Evolutionary conservation across 306 rosid genomes (phyloP), one percentile per base, ranked within the genome.

Genomic region (Sphenostylis stenocarpa): DNA sequence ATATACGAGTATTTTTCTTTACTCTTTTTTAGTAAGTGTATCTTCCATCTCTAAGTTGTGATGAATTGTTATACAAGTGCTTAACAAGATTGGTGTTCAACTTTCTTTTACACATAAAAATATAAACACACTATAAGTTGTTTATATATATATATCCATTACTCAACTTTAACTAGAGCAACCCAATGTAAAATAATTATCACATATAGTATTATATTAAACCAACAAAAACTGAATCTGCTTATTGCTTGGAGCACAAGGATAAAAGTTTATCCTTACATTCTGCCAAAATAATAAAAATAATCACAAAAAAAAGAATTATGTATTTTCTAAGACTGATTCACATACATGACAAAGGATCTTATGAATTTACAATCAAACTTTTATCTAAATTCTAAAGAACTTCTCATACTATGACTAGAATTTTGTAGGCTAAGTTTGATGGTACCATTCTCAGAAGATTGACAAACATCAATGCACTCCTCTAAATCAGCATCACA

Each of bases 401-500:
- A 47, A 66, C 26, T 85, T 49, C 79, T 67, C 34, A 28, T 31
- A 68, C 29, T 23, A 83, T 77, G 81, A 55, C 82, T 87, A 70
- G 92, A 87, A 24, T 70, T 55, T 28, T 89, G 96, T 57, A 94
- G 76, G 29, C 85, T 81, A 62, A 96, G 94, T 85, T 91, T 96
- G 78, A 96, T 90, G 6, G 94, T 89, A 31, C 75, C 69, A 74
- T 60, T 58, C 63, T 49, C 82, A 39, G 89, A 86, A 47, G 91
- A 81, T 82, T 79, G 90, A 67, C 81, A 81, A 14, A 96, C 92
- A 81, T 89, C 98, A 78, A 96, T 83, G 76, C 99, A 96, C 79
- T 96, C 99, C 79, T 91, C 96, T 55, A 91, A 82, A 84, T 96
- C 98, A 76, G 87, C 89, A 84, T 93, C 98, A 84, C 98, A 89